Evolutionary conservation across 768 basidiomycete genomes (phyloP).

Genomic region (Tephrocybe sp.): DNA sequence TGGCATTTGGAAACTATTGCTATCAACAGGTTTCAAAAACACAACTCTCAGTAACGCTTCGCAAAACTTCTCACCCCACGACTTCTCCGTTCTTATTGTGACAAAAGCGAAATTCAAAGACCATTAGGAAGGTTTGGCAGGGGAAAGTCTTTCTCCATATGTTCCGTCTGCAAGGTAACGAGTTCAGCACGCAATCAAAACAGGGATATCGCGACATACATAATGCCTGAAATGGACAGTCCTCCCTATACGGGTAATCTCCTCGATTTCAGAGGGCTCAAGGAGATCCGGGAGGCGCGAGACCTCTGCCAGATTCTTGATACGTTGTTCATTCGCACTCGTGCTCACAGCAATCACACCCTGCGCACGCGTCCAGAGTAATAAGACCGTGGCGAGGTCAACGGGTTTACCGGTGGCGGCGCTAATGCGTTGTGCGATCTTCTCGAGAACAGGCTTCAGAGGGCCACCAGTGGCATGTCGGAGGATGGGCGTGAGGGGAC

Average conservation of each 20-base stretch:
- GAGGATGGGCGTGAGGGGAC: constrained; percentile 32
- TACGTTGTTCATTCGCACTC: constrained; percentile 28
- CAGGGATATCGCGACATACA: constrained; percentile 19
- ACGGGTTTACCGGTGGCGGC: constrained; percentile 1
- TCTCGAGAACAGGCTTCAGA: constrained; percentile 32
- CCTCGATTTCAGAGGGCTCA: constrained; percentile 27
- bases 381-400: constrained; percentile 13
- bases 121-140: constrained; percentile 27
- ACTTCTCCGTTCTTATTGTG: background rate
- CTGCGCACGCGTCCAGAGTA: constrained; percentile 32
- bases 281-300: constrained; percentile 27
- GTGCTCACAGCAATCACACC: constrained; percentile 26
- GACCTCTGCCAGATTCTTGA: constrained; percentile 27
- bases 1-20: no score
- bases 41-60: background rate
- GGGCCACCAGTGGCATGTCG: constrained; percentile 36
- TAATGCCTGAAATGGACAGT: constrained; percentile 32
- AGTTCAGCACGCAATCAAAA: background rate
- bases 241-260: constrained; percentile 31
- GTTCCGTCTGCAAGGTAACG: constrained; percentile 22
- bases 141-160: constrained; percentile 34
- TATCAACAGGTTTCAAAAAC: no score
- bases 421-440: constrained; percentile 19
- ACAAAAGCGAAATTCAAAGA: background rate
- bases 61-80: no score